A percentile compares a stretch with the other conserved stretches of the same genome.
Evolutionary conservation across 305 asterid genomes (phyloP).

Genomic region (Salvia sclarea): DNA sequence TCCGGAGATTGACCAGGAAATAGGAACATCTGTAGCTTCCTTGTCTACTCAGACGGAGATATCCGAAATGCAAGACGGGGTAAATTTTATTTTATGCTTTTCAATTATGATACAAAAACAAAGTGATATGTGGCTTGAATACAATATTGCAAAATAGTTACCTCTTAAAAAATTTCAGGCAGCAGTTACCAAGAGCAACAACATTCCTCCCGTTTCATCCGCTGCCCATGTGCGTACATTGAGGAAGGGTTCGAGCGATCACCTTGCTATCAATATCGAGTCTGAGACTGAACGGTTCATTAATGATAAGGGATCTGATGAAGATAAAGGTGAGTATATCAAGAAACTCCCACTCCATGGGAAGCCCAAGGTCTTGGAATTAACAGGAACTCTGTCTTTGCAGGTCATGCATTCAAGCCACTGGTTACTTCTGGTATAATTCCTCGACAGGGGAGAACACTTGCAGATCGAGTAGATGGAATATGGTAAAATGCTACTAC

Average conservation of each 20-base stretch:
- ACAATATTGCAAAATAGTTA: conserved; percentile 23
- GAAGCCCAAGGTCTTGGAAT: conserved; percentile 17
- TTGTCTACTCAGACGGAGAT: conserved; percentile 76
- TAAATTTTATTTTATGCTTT: conserved; percentile 40
- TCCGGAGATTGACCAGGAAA: conserved; percentile 61
- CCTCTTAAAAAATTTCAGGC: conserved; percentile 57
- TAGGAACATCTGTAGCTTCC: conserved; percentile 53
- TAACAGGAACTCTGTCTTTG: conserved; percentile 28
- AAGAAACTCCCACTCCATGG: conserved; percentile 16
- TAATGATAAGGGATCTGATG: conserved; percentile 58
- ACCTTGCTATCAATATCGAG: conserved; percentile 81
- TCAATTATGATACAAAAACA: conserved; percentile 8
- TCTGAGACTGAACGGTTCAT: conserved; percentile 77
- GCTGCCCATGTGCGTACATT: conserved; percentile 85
- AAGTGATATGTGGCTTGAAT: neutral
- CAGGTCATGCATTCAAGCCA: conserved; percentile 92
- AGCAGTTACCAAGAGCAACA: conserved; percentile 52
- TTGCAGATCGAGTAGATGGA: conserved; percentile 92
- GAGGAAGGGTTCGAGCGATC: conserved; percentile 91
- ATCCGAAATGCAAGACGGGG: conserved; percentile 91
- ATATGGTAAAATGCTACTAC: conserved; percentile 63
- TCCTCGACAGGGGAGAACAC: conserved; percentile 88
- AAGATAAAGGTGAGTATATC: conserved; percentile 73
- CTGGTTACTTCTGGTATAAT: conserved; percentile 77
- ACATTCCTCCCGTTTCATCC: conserved; percentile 53